Base-by-base conservation (phyloP, 1,284 basidiomycete species). In the Macrocystidia cucumis region DNA sequence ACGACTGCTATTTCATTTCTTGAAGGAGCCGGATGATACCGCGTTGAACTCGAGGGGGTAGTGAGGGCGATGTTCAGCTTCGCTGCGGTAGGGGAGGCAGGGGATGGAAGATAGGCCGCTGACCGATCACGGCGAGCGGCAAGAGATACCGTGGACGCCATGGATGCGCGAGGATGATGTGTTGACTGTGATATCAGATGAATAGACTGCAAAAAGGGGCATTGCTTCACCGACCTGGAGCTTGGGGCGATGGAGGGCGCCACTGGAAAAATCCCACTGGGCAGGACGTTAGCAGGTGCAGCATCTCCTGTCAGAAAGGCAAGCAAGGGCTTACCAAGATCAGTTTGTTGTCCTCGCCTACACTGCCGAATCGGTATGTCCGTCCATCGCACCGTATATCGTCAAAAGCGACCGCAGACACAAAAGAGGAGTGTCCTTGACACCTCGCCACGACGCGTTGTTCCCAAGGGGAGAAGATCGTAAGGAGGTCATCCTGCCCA, bases 341-440 rank as follows among this genome's bases (percentile, higher is more conserved):
- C 4, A 96, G 55, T 54, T 92, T 92, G 55, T 92, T 93, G 52
- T 97, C 92, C 56, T 96, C 91, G 18, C 91, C 92, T 1, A 95
- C 89, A 47, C 86, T 91, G 1, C 85, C 90, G 49, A 97, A 95
- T 7, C 90, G 74, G 54, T 93, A 93, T 23, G 86, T 89, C 28
- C 90, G 72, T 16, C 84, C 86, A 46, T 93, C 89, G 47, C 85
- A 87, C 14, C 84, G 74, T 34, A 79, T 68, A 9, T 87, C 80
- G 58, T 98, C 96, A 54, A 97, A 98, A 0, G 87, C 84, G 6
- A 98, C 71, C 2, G 78, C 71, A 0, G 89, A 86, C 3, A 98
- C 88, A 52, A 96, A 98, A 1, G 90, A 93, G 0, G 90, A 86
- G 54, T 98, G 95, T 0, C 95, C 96, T 59, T 97, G 92, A 62